Evolutionary conservation across 352 stramenopile species (phyloP).

Genomic region (Globisporangium megalacanthum): DNA sequence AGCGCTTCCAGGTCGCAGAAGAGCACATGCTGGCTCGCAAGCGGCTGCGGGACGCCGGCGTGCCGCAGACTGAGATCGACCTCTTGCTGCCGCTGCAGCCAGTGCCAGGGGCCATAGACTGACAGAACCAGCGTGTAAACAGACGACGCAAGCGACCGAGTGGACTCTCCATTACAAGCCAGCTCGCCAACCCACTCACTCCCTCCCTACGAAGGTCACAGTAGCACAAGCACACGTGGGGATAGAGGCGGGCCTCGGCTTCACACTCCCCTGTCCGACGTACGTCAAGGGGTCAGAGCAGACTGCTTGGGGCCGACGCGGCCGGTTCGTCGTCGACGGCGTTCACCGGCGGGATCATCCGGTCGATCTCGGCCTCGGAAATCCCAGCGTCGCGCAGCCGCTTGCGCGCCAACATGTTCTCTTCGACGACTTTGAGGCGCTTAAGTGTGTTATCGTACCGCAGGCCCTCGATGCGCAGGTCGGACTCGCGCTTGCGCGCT

Average conservation of each 20-base stretch:
- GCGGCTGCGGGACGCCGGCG: constrained; percentile 30
- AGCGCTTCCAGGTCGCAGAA: constrained; percentile 11
- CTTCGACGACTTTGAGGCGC: constrained; percentile 10
- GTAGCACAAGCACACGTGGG: too few species aligned
- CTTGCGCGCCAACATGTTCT: constrained; percentile 37
- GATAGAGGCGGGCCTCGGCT: too few species aligned
- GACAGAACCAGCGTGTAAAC: not conserved
- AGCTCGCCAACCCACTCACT: not conserved
- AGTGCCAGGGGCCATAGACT: not conserved
- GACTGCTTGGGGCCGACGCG: too few species aligned
- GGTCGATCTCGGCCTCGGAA: constrained; percentile 15
- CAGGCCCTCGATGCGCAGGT: constrained; percentile 15
- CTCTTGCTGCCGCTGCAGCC: constrained; percentile 11
- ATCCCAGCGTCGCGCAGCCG: constrained; percentile 34
- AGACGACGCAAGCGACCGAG: too few species aligned
- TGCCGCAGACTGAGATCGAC: constrained; percentile 14
- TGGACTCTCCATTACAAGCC: too few species aligned
- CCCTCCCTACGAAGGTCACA: too few species aligned
- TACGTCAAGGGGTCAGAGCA: not conserved
- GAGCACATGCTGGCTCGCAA: constrained; percentile 32
- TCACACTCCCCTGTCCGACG: too few species aligned
- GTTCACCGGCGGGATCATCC: constrained; percentile 12
- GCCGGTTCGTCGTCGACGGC: not conserved
- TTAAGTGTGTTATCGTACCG: constrained; percentile 21
- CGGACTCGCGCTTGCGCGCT: constrained; percentile 17